phyloP scores from a whole-genome alignment of 2,329 filamentous ascomycete genomes.

The Aspergillus fumigatus region DNA sequence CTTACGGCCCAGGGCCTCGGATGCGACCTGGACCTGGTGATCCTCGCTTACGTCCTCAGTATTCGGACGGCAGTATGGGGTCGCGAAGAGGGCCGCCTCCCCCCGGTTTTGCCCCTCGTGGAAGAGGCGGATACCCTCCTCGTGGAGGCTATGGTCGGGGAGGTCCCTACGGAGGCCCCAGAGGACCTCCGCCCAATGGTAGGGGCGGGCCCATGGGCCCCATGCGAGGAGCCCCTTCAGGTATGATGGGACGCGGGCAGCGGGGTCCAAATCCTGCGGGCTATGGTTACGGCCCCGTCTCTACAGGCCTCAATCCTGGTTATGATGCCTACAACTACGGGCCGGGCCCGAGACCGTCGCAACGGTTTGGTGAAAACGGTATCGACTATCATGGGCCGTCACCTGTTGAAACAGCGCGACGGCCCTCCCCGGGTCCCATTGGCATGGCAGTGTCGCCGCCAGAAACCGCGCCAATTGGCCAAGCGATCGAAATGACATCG shows the following conservation, averaged over 20 bases:
- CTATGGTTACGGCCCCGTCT: slow-evolving; percentile 51
- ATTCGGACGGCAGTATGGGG: slow-evolving; percentile 44
- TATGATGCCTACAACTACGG: slow-evolving; percentile 33
- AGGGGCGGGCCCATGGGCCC: slow-evolving; percentile 41
- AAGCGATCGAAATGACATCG: slow-evolving; percentile 77
- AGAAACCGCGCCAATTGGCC: slow-evolving; percentile 48
- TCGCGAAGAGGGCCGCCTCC: slow-evolving; percentile 37
- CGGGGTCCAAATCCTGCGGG: slow-evolving; percentile 47
- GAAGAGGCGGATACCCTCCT: slow-evolving; percentile 52
- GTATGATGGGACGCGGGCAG: slow-evolving; percentile 41
- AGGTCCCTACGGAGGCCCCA: slow-evolving; percentile 33
- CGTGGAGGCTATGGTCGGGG: slow-evolving; percentile 44
- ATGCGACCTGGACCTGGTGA: slow-evolving; percentile 42
- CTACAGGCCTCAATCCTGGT: slow-evolving; percentile 28
- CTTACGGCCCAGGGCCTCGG: slow-evolving; percentile 24
- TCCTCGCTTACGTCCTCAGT: slow-evolving; percentile 41
- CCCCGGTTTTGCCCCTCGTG: slow-evolving; percentile 47
- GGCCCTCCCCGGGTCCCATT: slow-evolving; percentile 30
- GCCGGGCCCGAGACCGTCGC: slow-evolving; percentile 18
- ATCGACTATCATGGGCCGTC: slow-evolving; percentile 24
- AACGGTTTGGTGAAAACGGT: slow-evolving; percentile 22
- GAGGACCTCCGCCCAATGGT: slow-evolving; percentile 35
- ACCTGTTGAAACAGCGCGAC: slow-evolving; percentile 17
- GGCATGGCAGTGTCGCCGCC: slow-evolving; percentile 31
- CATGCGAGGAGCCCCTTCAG: slow-evolving; percentile 31